phyloP scores from a whole-genome alignment of 306 rosid genomes.

The Acacia acuminata region DNA sequence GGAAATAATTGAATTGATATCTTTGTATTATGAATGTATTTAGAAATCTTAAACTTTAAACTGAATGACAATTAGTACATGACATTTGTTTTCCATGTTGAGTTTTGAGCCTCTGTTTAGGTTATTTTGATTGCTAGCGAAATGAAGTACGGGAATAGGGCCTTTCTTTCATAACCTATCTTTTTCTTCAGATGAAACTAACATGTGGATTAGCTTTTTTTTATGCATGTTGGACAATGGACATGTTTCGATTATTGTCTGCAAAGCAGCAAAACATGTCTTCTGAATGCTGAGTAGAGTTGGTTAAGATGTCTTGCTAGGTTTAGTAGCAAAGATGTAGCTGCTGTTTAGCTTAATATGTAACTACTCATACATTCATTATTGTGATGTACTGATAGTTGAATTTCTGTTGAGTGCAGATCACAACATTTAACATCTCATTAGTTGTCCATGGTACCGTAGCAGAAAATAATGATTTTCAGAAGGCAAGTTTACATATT shows the following conservation, averaged over 20 bases:
- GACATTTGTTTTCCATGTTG: not conserved
- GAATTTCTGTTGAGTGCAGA: constrained; percentile 46
- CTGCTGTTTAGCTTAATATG: not conserved
- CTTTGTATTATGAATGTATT: not conserved
- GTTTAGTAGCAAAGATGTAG: not conserved
- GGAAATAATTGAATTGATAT: not conserved
- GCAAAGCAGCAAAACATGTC: constrained; percentile 3
- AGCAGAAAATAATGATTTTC: constrained; percentile 82
- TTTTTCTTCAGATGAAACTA: not conserved
- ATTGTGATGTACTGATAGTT: not conserved
- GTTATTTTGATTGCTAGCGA: not conserved
- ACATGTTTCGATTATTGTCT: not conserved
- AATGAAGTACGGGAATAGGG: not conserved
- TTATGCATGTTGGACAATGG: not conserved
- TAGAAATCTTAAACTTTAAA: not conserved
- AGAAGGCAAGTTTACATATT: constrained; percentile 61
- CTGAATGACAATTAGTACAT: not conserved
- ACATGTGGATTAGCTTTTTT: not conserved
- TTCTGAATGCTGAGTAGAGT: constrained; percentile 2
- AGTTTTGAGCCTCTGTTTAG: not conserved
- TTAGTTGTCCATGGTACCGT: constrained; percentile 86
- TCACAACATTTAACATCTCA: constrained; percentile 89
- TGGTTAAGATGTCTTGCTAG: not conserved
- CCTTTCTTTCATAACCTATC: not conserved
- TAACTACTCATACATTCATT: constrained; percentile 1